Conservation (phyloP, 352 stramenopile genomes). For the Pythium pyrilobum region DNA sequence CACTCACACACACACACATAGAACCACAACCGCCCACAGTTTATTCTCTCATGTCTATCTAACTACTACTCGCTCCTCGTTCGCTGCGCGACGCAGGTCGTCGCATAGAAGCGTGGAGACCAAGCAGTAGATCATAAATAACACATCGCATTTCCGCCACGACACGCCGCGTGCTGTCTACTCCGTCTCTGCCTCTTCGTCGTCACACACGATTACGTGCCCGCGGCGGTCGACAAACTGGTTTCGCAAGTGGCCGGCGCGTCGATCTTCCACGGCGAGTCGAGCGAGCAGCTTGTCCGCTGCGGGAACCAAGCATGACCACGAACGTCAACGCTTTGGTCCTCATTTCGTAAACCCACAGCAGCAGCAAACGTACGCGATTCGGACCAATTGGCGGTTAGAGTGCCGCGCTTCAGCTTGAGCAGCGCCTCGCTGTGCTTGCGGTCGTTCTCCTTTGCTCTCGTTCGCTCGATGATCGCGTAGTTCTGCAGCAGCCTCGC, state of each 20-base stretch:
- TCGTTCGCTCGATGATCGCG: slow-evolving; percentile 31
- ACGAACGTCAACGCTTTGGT: not conserved
- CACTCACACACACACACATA: not conserved
- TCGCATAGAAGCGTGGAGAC: too few relatives aligned
- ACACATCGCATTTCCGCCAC: too few relatives aligned
- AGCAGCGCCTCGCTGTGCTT: slow-evolving; percentile 23
- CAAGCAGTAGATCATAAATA: too few relatives aligned
- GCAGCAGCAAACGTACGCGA: slow-evolving; percentile 29
- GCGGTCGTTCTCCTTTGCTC: slow-evolving; percentile 25
- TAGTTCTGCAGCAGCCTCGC: slow-evolving; percentile 34
- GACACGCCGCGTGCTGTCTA: too few relatives aligned
- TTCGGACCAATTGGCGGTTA: slow-evolving; percentile 48
- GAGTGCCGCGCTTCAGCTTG: slow-evolving; percentile 29
- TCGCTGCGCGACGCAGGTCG: too few relatives aligned
- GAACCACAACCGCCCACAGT: too few relatives aligned
- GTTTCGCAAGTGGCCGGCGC: slow-evolving; percentile 44
- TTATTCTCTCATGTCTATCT: not conserved
- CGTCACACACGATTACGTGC: slow-evolving; percentile 42
- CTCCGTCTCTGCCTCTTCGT: slow-evolving; percentile 21
- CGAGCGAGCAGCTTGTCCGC: slow-evolving; percentile 39
- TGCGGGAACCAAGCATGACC: slow-evolving; percentile 5
- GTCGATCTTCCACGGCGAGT: slow-evolving; percentile 42
- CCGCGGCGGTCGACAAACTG: slow-evolving; percentile 53
- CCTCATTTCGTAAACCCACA: not conserved
- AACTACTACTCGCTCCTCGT: too few relatives aligned